Evolutionary conservation across 768 basidiomycete genomes (phyloP).

Genomic region (Kwoniella heveanensis): DNA sequence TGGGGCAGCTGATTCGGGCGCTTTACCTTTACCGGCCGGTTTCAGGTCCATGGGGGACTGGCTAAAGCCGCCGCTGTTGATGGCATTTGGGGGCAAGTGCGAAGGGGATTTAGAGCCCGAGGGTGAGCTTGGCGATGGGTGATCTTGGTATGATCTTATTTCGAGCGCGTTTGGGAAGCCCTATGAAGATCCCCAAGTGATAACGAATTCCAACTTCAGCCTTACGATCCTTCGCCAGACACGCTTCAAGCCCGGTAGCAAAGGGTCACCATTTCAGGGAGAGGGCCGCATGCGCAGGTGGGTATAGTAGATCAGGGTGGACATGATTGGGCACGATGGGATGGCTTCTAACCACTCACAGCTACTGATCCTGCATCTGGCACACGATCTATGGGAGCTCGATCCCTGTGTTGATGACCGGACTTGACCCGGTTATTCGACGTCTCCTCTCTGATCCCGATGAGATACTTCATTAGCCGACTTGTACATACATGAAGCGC

Average conservation of each 20-base stretch:
- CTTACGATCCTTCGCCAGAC: no score
- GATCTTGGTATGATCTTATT: constrained; percentile 20
- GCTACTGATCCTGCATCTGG: constrained; percentile 64
- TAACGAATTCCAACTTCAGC: background rate
- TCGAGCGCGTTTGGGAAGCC: constrained; percentile 43
- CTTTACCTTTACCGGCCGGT: background rate
- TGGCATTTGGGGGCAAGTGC: background rate
- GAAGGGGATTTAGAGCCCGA: background rate
- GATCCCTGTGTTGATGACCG: constrained; percentile 63
- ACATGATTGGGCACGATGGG: background rate
- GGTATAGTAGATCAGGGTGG: no score
- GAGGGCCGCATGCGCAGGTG: no score
- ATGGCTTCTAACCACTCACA: constrained; percentile 25
- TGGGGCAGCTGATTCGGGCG: background rate
- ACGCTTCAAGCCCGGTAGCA: no score
- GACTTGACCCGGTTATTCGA: constrained; percentile 84
- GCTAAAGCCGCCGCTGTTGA: background rate
- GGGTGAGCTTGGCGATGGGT: constrained; percentile 1
- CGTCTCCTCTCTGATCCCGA: constrained; percentile 66
- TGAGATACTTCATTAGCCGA: background rate
- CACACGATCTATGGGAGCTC: constrained; percentile 72
- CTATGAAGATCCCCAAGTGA: constrained; percentile 8
- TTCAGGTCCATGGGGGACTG: background rate
- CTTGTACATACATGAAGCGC: background rate
- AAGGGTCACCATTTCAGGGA: no score